Evolutionary conservation across 2,329 filamentous ascomycete genomes (phyloP), one percentile per base, ranked within the genome.

Genomic region (Sporothrix pseudoabietina): DNA sequence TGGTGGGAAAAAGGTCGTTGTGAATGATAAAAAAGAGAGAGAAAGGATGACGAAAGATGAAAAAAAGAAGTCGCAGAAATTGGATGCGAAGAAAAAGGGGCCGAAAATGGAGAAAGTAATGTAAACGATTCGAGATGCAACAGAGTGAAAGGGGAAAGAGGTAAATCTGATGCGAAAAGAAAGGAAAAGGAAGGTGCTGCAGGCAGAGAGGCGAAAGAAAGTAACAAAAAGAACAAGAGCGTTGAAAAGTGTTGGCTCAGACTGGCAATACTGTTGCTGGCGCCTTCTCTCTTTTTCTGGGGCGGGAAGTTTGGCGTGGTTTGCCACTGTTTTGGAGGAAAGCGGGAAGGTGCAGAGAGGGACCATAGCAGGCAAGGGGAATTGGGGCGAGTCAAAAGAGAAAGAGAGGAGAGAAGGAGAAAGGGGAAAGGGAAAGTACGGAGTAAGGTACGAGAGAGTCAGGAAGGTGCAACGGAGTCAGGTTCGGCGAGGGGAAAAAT

Each of bases 401-500:
- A 55, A 55, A 59, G 52, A 35, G 26, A 10, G 63, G 47, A 41
- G 26, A 61, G 47, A 72, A 47, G 26, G 41, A 68, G 61, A 54
- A 65, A 32, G 30, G 65, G 30, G 41, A 61, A 57, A 41, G 55
- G 44, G 7, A 10, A 35, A 14, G 30, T 35, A 59, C 55, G 16
- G 55, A 44, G 57, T 8, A 5, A 26, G 44, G 12, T 30, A 35
- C 19, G 7, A 30, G 52, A 54, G 54, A 22, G 22, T 12, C 26
- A 49, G 39, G 44, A 30, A 68, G 63, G 16, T 12, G 35, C 39
- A 32, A 12, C 39, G 22, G 41, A 26, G 57, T 39, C 9, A 30
- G 35, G 44, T 32, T 71, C 73, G 73, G 73, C 55, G 55, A 65
- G 69, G 72, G 75, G 74, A 75, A 76, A 74, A 76, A 76, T 75